Base-by-base conservation (phyloP, 2,329 filamentous ascomycete genomes). In the Fusarium metavorans region DNA sequence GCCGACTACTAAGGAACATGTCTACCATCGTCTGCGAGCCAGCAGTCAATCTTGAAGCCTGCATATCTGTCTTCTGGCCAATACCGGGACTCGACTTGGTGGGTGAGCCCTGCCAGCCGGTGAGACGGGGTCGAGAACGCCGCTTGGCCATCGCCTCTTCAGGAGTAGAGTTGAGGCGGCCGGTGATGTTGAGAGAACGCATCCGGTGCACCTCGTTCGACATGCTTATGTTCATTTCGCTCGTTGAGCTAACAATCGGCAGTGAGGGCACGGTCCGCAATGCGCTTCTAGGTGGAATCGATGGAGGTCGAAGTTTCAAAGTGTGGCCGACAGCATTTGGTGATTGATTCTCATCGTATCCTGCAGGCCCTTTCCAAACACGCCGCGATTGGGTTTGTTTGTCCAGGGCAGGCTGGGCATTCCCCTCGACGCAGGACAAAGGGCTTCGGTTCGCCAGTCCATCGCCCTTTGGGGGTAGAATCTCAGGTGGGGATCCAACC, bases 1-100 rank as follows among this genome's bases (percentile, higher is more conserved):
- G 83, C 20, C 88, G 83, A 56, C 84, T 88, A 68, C 82, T 88
- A 32, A 90, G 80, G 76, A 90, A 90, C 58, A 87, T 68, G 62
- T 90, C 88, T 9, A 90, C 88, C 86, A 90, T 89, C 48, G 82
- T 82, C 78, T 20, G 20, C 20, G 20, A 20, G 20, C 20, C 20
- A 20, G 20, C 20, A 20, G 20, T 20, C 20, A 20, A 20, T 20
- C 20, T 20, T 20, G 20, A 20, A 20, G 20, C 20, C 20, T 20
- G 20, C 2, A 20, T 20, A 20, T 20, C 20, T 20, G 20, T 20
- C 20, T 20, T 20, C 20, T 20, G 20, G 25, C 63, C 71, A 34
- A 74, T 37, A 1, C 74, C 78, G 6, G 81, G 80, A 18, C 80
- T 83, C 5, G 81, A 81, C 45, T 76, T 80, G 5, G 76, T 75